These are phyloP conservation scores for Pythium monospermum DNA, from an alignment of 352 stramenopile species.

Conservation along the genomic window DNA sequence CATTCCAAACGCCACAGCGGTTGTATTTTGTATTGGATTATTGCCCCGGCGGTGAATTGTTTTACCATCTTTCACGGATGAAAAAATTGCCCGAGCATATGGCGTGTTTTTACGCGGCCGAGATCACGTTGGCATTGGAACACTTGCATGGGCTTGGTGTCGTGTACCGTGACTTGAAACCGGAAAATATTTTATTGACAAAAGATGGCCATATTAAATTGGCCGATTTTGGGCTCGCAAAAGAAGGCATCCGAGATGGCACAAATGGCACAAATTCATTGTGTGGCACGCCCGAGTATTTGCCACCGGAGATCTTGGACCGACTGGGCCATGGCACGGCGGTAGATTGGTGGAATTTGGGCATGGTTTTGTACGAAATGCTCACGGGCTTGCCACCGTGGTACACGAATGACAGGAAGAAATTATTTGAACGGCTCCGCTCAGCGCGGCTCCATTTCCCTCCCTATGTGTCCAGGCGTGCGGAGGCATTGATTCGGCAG, in stretches of 20 bases:
- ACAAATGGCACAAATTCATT: constrained; percentile 71
- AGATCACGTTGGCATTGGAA: constrained; percentile 82
- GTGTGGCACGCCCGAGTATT: constrained; percentile 85
- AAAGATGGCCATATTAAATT: constrained; percentile 89
- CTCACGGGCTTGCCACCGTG: constrained; percentile 77
- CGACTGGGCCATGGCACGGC: constrained; percentile 81
- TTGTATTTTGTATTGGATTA: constrained; percentile 97
- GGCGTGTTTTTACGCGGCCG: constrained; percentile 85
- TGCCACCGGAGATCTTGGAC: constrained; percentile 83
- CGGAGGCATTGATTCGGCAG: constrained; percentile 71
- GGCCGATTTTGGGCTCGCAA: constrained; percentile 79
- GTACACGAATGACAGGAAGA: constrained; percentile 88
- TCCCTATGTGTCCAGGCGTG: constrained; percentile 71
- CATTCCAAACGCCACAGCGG: constrained; percentile 85
- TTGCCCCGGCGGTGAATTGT: constrained; percentile 84
- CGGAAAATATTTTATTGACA: constrained; percentile 70
- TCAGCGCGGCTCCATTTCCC: constrained; percentile 80
- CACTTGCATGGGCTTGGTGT: constrained; percentile 81
- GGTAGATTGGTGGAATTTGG: constrained; percentile 92
- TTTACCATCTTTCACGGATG: constrained; percentile 84
- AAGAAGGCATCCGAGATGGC: constrained; percentile 69
- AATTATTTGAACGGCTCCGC: constrained; percentile 81
- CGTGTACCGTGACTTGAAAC: constrained; percentile 79
- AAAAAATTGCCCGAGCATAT: constrained; percentile 86
- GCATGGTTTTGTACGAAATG: constrained; percentile 83